phyloP scores from a whole-genome alignment of 208 protist species.

The Phytomonas sp. region DNA sequence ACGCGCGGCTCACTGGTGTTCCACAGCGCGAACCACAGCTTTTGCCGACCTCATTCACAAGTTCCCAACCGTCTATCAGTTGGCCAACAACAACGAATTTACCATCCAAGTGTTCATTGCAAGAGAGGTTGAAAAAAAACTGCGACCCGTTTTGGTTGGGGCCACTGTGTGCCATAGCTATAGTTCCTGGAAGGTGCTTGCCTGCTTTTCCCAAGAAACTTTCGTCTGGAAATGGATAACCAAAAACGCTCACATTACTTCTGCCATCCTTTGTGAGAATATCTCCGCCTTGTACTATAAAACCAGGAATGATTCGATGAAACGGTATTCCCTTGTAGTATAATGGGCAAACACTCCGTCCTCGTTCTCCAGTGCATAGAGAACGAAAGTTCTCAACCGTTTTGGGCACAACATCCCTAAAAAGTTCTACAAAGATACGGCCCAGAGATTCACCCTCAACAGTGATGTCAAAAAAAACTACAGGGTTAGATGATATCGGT shows the following conservation, averaged over 20 bases:
- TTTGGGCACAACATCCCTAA: conserved; percentile 86
- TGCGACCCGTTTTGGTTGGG: conserved; percentile 89
- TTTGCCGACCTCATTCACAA: conserved; percentile 49
- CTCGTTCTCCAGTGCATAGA: conserved; percentile 90
- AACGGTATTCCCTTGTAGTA: conserved; percentile 92
- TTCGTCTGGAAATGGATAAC: conserved; percentile 91
- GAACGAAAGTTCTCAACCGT: conserved; percentile 93
- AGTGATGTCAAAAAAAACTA: conserved; percentile 85
- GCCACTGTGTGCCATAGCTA: conserved; percentile 81
- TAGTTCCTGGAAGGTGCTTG: conserved; percentile 72
- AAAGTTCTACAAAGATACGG: conserved; percentile 89
- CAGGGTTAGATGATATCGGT: conserved; percentile 43
- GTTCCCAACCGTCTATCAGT: conserved; percentile 79
- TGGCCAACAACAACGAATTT: conserved; percentile 91
- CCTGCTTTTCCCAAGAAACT: conserved; percentile 90
- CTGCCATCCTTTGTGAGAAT: conserved; percentile 89
- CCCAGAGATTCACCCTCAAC: conserved; percentile 70
- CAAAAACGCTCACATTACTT: conserved; percentile 92
- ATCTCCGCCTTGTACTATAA: conserved; percentile 95
- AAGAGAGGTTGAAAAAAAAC: conserved; percentile 87
- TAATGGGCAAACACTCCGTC: conserved; percentile 45
- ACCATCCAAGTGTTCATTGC: conserved; percentile 81
- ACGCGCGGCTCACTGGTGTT: conserved; percentile 77
- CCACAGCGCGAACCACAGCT: conserved; percentile 74
- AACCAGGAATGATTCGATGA: conserved; percentile 92